Percentiles rank a stretch among this genome's conserved stretches.
Evolutionary conservation across 73 alveolate species (phyloP).

Genomic region (Halteria grandinella): DNA sequence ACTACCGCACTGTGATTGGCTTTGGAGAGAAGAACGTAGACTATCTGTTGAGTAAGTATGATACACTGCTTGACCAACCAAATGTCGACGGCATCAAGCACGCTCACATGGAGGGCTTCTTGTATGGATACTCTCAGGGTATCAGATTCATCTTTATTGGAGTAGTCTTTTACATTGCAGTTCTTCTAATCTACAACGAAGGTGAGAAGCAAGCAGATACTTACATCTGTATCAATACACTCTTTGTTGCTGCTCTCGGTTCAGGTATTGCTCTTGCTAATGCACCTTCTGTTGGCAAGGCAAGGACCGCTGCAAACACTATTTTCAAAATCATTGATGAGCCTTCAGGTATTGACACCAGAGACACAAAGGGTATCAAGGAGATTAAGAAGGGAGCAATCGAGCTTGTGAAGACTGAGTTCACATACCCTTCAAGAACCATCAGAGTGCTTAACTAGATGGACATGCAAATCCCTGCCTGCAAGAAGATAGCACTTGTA

Average conservation of each 20-base stretch:
- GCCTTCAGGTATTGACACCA: background rate
- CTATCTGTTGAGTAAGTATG: conserved; percentile 65
- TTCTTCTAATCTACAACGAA: conserved; percentile 56
- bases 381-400: conserved; percentile 32
- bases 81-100: conserved; percentile 37
- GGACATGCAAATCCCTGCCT: conserved; percentile 64
- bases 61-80: conserved; percentile 37
- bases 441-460: conserved; percentile 70
- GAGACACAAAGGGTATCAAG: background rate
- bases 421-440: conserved; percentile 80
- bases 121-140: conserved; percentile 65
- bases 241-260: conserved; percentile 72
- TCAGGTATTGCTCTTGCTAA: conserved; percentile 64
- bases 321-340: conserved; percentile 20
- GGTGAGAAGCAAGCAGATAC: conserved; percentile 65
- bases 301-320: conserved; percentile 8
- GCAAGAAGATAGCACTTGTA: conserved; percentile 82
- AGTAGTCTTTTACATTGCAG: conserved; percentile 70
- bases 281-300: conserved; percentile 72
- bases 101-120: conserved; percentile 68
- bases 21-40: conserved; percentile 77
- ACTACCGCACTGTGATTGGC: conserved; percentile 80
- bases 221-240: conserved; percentile 60
- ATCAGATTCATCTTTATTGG: conserved; percentile 70
- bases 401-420: conserved; percentile 75